Conservation (phyloP, 2,329 filamentous ascomycete species). For the Iodosphaeria phyllophila region DNA sequence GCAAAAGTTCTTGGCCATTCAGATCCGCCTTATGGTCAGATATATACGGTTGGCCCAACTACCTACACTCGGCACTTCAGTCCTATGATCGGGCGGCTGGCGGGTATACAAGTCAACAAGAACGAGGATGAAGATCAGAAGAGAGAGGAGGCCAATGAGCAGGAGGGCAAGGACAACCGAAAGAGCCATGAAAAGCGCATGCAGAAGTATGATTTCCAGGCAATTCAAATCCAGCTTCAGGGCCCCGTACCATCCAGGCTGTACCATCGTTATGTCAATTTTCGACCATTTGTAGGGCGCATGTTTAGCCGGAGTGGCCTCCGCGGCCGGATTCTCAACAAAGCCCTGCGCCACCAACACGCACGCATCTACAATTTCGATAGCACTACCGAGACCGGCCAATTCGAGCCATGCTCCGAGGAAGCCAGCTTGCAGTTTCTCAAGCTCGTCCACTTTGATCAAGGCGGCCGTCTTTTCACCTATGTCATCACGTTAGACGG, state of each 20-base stretch:
- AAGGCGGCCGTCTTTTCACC: constrained; percentile 75
- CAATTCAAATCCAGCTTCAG: constrained; percentile 72
- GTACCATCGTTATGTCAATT: constrained; percentile 88
- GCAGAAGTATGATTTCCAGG: constrained; percentile 82
- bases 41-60: constrained; percentile 66
- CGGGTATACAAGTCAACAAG: constrained; percentile 50
- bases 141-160: constrained; percentile 6
- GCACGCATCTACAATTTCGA: constrained; percentile 79
- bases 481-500: constrained; percentile 83
- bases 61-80: constrained; percentile 70
- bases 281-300: constrained; percentile 70
- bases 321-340: constrained; percentile 63
- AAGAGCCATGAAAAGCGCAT: constrained; percentile 31
- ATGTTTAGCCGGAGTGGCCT: constrained; percentile 73
- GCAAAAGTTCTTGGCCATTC: constrained; percentile 64
- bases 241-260: constrained; percentile 66
- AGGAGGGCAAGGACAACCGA: constrained; percentile 3
- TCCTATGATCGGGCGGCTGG: constrained; percentile 68
- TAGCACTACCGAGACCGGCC: constrained; percentile 52
- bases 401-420: constrained; percentile 44
- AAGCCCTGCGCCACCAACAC: constrained; percentile 80
- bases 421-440: constrained; percentile 67
- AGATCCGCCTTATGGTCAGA: constrained; percentile 43
- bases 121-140: constrained; percentile 30
- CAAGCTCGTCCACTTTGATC: constrained; percentile 69